These are phyloP conservation scores for Orbilia ellipsospora DNA, from an alignment of 2,329 filamentous ascomycete genomes.

Conservation along the genomic window DNA sequence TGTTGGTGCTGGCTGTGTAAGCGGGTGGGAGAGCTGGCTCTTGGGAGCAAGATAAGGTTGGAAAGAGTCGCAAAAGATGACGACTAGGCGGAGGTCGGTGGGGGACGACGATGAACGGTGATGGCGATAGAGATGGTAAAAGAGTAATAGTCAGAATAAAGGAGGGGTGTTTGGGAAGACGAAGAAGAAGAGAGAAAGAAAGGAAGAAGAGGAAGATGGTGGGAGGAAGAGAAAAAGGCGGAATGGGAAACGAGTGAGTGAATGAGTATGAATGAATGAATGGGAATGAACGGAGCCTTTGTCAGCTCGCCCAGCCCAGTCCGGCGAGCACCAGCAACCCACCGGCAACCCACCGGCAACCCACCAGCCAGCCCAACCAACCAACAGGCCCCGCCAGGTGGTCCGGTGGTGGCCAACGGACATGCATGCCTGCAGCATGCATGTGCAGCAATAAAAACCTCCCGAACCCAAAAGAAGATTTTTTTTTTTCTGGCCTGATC, in stretches of 20 bases:
- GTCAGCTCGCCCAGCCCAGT: conserved; percentile 34
- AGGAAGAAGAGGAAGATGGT: background rate
- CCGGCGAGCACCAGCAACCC: background rate
- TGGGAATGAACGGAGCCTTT: conserved; percentile 33
- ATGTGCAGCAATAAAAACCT: too few species aligned
- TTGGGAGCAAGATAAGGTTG: background rate
- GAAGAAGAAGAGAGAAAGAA: background rate
- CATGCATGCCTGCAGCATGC: too few species aligned
- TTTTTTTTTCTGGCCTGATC: too few species aligned
- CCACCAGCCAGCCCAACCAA: background rate
- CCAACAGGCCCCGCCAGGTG: background rate
- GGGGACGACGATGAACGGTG: background rate
- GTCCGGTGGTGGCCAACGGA: too few species aligned
- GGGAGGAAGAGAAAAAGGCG: conserved; percentile 4
- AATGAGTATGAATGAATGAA: background rate
- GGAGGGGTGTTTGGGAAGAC: background rate
- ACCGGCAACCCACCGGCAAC: conserved; percentile 14
- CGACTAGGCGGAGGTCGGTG: background rate
- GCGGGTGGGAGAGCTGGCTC: background rate
- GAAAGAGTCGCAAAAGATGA: background rate
- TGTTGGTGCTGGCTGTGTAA: background rate
- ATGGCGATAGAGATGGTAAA: background rate
- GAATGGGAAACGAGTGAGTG: background rate
- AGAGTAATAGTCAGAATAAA: background rate
- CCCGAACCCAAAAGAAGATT: too few species aligned